phyloP scores from a whole-genome alignment of 345 rosid species.

The Populus tremula region DNA sequence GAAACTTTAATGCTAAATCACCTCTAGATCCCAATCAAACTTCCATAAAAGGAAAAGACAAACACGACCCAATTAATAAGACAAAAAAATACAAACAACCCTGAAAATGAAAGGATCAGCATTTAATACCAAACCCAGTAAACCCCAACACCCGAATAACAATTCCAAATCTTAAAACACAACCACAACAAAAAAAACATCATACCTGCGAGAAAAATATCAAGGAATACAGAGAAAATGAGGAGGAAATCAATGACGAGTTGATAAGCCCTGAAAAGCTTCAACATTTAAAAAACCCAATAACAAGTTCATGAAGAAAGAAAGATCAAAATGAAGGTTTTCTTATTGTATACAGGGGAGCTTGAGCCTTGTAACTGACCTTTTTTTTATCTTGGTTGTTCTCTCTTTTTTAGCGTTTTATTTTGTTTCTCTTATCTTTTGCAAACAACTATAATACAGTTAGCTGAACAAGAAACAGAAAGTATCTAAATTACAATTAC shows the following conservation, averaged over 20 bases:
- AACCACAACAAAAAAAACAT: background rate
- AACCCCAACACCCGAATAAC: background rate
- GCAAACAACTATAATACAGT: background rate
- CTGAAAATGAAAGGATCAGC: background rate
- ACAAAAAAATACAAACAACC: background rate
- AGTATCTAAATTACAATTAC: too few relatives aligned
- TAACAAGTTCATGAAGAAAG: background rate
- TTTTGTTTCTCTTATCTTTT: background rate
- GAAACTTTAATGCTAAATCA: background rate
- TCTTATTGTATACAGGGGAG: too few relatives aligned
- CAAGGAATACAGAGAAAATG: conserved; percentile 28
- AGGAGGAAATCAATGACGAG: conserved; percentile 25
- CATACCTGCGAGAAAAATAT: conserved; percentile 26
- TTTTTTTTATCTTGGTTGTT: background rate
- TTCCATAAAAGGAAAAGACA: background rate
- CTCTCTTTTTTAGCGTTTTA: background rate
- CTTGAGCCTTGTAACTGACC: background rate
- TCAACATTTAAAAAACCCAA: conserved; percentile 33
- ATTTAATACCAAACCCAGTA: background rate
- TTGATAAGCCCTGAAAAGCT: conserved; percentile 40
- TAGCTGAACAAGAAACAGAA: background rate
- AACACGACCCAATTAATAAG: background rate
- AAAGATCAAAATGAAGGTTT: background rate
- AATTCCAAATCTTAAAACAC: background rate
- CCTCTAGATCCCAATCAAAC: background rate